Evolutionary conservation across 2,329 filamentous ascomycete species (phyloP).

Genomic region (Sordariomycetes sp.): DNA sequence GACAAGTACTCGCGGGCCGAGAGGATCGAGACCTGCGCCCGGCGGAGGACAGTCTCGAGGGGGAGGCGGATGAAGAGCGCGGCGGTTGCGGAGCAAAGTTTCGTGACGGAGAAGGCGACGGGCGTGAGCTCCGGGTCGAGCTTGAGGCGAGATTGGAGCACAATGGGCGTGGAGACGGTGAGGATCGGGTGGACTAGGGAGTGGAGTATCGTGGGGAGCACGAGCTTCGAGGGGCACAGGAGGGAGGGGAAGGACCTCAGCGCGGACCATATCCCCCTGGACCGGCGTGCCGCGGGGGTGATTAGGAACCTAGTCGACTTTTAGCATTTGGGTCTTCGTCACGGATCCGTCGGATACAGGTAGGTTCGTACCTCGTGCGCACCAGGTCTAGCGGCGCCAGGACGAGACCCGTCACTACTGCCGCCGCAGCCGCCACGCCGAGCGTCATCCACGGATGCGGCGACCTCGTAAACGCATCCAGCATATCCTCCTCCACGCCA

Average conservation of each 20-base stretch:
- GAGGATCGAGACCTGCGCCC: slow-evolving; percentile 70
- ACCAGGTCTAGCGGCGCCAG: slow-evolving; percentile 84
- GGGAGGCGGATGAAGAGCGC: slow-evolving; percentile 83
- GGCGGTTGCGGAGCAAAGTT: slow-evolving; percentile 66
- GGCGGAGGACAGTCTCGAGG: slow-evolving; percentile 78
- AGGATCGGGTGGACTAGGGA: slow-evolving; percentile 74
- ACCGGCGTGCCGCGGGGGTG: slow-evolving; percentile 61
- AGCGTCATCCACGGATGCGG: slow-evolving; percentile 74
- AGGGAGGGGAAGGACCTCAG: slow-evolving; percentile 70
- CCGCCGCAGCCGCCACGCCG: slow-evolving; percentile 51
- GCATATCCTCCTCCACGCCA: slow-evolving; percentile 54
- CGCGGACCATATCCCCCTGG: slow-evolving; percentile 65
- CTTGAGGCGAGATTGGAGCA: slow-evolving; percentile 72
- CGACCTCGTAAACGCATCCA: slow-evolving; percentile 53
- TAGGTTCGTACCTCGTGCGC: slow-evolving; percentile 47
- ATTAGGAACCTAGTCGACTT: slow-evolving; percentile 54
- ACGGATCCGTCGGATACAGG: neutral
- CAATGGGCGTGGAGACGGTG: slow-evolving; percentile 67
- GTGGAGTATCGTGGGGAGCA: slow-evolving; percentile 78
- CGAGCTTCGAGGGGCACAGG: slow-evolving; percentile 53
- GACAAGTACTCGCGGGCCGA: slow-evolving; percentile 35
- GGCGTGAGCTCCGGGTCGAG: slow-evolving; percentile 76
- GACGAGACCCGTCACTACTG: slow-evolving; percentile 61
- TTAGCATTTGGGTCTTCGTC: slow-evolving; percentile 13
- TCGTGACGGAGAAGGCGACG: slow-evolving; percentile 66